Conservation (phyloP, 75 land plant species). For the Larix kaempferi region DNA sequence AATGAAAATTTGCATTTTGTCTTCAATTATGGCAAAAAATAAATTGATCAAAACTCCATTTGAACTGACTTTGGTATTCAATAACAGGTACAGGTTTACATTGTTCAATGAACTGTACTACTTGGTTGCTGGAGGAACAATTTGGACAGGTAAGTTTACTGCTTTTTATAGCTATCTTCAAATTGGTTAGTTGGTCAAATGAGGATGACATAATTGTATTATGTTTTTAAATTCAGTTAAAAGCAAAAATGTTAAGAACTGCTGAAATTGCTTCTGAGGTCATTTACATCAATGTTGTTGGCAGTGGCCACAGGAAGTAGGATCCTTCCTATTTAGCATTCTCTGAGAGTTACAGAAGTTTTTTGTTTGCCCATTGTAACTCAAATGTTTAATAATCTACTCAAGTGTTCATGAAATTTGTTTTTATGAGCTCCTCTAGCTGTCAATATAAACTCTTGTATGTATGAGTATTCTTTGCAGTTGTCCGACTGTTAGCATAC, state of each 20-base stretch:
- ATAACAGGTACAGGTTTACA: constrained; percentile 92
- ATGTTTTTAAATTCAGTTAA: not conserved
- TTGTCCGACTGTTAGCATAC: no score
- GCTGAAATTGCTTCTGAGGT: not conserved
- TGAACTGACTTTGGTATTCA: constrained; percentile 4
- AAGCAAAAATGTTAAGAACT: not conserved
- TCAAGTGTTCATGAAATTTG: not conserved
- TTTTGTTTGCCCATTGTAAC: not conserved
- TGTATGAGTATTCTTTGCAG: no score
- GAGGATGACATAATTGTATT: not conserved
- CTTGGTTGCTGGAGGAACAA: constrained; percentile 96
- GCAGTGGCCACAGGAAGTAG: not conserved
- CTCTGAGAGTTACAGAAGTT: not conserved
- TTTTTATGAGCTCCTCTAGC: not conserved
- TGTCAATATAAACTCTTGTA: no score
- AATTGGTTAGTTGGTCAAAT: not conserved
- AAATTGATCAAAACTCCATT: not conserved
- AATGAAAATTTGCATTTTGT: no score
- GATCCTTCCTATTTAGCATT: not conserved
- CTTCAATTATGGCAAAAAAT: not conserved
- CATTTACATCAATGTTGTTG: not conserved
- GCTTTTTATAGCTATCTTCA: not conserved
- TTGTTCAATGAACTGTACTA: constrained; percentile 96
- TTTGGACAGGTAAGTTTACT: constrained; percentile 82
- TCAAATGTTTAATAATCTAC: not conserved